Conservation (phyloP, 495 filamentous ascomycete species). For the Friedmanniomyces simplex region DNA sequence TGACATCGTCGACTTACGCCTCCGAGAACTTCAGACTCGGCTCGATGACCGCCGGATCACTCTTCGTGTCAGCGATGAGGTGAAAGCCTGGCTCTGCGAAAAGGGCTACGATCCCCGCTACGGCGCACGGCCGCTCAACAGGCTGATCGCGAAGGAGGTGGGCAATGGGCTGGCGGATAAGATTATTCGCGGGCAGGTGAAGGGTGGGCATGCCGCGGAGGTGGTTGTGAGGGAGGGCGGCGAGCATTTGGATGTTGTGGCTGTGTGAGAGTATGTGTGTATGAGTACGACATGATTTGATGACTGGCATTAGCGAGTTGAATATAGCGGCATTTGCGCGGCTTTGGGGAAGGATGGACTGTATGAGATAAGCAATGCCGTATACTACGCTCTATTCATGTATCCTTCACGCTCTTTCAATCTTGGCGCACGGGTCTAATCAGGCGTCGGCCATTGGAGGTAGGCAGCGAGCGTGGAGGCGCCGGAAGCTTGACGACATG, state of each 20-base stretch:
- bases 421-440: no score
- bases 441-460: no score
- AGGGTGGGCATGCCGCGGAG: conserved; percentile 57
- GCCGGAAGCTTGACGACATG: no score
- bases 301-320: no score
- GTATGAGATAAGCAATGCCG: no score
- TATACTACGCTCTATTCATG: background rate
- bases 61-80: conserved; percentile 56
- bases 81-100: conserved; percentile 76
- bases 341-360: no score
- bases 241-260: conserved; percentile 33
- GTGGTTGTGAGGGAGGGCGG: conserved; percentile 53
- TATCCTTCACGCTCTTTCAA: no score
- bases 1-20: conserved; percentile 87
- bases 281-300: background rate
- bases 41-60: conserved; percentile 78
- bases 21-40: conserved; percentile 73
- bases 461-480: no score
- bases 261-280: background rate
- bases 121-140: conserved; percentile 86
- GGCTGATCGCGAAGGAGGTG: conserved; percentile 79
- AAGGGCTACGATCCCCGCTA: conserved; percentile 83
- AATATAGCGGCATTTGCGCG: no score
- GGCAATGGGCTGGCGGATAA: conserved; percentile 80
- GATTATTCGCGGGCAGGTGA: conserved; percentile 79